Percentiles rank a stretch among this genome's conserved stretches.
phyloP scores from a whole-genome alignment of 306 rosid species.

The Gastrolobium villosum region DNA sequence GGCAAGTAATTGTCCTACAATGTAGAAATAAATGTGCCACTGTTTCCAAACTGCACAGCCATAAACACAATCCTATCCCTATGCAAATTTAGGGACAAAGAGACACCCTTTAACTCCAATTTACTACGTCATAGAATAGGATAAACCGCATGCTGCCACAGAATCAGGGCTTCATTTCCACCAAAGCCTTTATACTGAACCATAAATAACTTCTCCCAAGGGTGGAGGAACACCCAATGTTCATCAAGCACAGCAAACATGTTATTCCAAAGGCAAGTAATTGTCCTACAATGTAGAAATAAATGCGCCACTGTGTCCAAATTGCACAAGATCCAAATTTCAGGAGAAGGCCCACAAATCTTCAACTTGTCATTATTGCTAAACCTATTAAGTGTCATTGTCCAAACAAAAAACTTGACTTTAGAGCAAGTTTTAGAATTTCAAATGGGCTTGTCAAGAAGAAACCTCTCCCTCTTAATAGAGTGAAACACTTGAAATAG shows the following conservation, averaged over 20 bases:
- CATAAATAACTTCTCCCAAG: neutral
- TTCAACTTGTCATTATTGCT: neutral
- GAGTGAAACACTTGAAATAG: neutral
- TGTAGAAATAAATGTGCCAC: neutral
- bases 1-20: neutral
- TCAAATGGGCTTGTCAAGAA: neutral
- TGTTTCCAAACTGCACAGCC: neutral
- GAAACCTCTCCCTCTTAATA: neutral
- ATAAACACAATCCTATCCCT: neutral
- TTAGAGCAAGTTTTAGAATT: neutral
- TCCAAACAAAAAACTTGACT: neutral
- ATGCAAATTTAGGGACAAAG: neutral
- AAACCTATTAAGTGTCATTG: neutral
- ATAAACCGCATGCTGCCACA: neutral
- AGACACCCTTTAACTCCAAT: neutral
- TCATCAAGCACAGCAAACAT: neutral
- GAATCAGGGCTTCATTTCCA: neutral
- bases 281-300: neutral
- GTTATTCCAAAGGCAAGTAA: neutral
- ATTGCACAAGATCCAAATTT: neutral
- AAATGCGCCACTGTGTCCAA: neutral
- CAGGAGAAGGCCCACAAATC: neutral
- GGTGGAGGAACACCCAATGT: neutral
- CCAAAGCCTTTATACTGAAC: neutral
- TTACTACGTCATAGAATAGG: neutral